Base-by-base conservation (phyloP, 352 stramenopile species). In the Pythium pyrilobum region DNA sequence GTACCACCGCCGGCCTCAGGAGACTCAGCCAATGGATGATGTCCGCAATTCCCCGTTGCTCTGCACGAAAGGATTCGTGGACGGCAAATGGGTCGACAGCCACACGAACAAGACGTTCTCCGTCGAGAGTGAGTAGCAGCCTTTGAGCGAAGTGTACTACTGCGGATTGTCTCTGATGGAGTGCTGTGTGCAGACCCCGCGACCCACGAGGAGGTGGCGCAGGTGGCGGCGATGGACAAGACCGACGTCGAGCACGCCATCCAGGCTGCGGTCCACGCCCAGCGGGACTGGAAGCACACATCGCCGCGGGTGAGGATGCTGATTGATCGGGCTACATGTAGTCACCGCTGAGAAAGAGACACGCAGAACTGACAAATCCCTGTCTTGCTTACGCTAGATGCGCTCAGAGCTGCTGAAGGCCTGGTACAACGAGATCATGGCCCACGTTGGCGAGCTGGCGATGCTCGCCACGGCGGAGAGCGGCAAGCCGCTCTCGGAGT, bases 391-490 rank as follows among this genome's bases (percentile, higher is more conserved):
- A n/a, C n/a, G n/a, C 43, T 66, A 81, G 46, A 40, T 66, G 24
- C 84, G 77, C 52, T 76, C 75, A 5, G 61, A 55, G 36, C 43
- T 92, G 48, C 54, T 94, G 42, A 89, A 89, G 60, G 87, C 85
- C 48, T 94, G 81, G 81, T 57, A 89, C 59, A 66, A 67, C 7
- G 65, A 77, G 24, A 82, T 95, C 41, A 45, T 71, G 18, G 70
- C 66, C 13, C 75, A 84, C 59, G 70, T 65, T 5, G 76, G 80
- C 18, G 87, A 96, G 39, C 67, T 97, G 29, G 87, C 80, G 28
- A 42, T 78, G 31, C 93, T 99, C 38, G 96, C 98, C 70, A 97
- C 96, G n/a, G 65, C 95, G 8, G 97, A 99, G 78, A 97, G 88
- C 50, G 97, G 97, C 37, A 99, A 99, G 67, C 95, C 97, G 11